These are phyloP conservation scores for Balakata baccata DNA, from an alignment of 345 rosid species.

Conservation along the genomic window DNA sequence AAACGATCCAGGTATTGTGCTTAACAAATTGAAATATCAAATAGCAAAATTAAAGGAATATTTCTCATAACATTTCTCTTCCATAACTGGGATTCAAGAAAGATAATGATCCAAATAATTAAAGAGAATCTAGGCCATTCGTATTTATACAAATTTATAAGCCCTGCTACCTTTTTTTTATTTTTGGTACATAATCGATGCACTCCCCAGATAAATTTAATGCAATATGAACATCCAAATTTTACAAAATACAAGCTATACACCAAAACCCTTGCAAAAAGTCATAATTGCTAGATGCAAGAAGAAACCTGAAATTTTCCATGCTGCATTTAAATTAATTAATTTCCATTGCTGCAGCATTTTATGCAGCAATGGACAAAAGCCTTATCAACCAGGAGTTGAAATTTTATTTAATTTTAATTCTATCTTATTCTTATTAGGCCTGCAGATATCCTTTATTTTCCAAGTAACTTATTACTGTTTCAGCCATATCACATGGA, in stretches of 20 bases:
- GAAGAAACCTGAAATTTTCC: conserved; percentile 26
- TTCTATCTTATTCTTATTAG: conserved; percentile 18
- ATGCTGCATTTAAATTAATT: not conserved
- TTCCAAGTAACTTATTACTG: conserved; percentile 61
- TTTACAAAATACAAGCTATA: not conserved
- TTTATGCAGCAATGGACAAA: not conserved
- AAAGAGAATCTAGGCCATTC: not conserved
- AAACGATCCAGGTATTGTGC: too few relatives aligned
- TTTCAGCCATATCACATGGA: conserved; percentile 60
- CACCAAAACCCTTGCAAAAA: not conserved
- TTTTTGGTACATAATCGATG: conserved; percentile 1
- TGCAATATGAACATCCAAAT: not conserved
- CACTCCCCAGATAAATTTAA: not conserved
- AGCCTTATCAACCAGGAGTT: conserved; percentile 3
- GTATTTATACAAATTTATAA: not conserved
- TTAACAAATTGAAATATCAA: too few relatives aligned
- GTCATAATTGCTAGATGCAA: not conserved
- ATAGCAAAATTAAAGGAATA: too few relatives aligned
- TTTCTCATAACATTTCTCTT: too few relatives aligned
- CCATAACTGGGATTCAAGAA: too few relatives aligned
- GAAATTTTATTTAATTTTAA: not conserved
- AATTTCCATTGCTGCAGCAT: not conserved
- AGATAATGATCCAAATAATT: too few relatives aligned
- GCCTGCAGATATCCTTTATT: conserved; percentile 58
- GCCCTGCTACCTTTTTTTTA: not conserved